Evolutionary conservation across 2,329 filamentous ascomycete species (phyloP).

Genomic region (Pseudogymnoascus verrucosus): DNA sequence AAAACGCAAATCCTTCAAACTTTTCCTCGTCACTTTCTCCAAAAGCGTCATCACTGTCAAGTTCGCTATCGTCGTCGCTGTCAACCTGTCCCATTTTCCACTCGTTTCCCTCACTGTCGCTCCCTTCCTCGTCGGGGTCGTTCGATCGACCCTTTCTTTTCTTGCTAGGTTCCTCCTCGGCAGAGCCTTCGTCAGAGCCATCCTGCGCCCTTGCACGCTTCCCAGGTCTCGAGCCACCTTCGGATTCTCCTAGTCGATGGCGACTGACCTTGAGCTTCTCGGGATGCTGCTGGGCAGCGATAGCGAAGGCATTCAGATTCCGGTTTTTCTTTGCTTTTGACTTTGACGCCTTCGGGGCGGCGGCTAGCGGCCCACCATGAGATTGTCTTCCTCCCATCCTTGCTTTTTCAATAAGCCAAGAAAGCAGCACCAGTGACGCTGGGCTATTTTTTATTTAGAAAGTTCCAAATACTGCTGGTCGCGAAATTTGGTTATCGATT

Average conservation of each 20-base stretch:
- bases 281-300: constrained; percentile 50
- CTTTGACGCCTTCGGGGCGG: constrained; percentile 31
- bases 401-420: background rate
- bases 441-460: constrained; percentile 15
- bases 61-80: constrained; percentile 58
- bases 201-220: constrained; percentile 29
- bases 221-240: constrained; percentile 34
- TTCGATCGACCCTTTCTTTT: constrained; percentile 29
- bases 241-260: constrained; percentile 48
- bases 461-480: constrained; percentile 12
- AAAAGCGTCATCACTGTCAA: constrained; percentile 66
- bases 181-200: constrained; percentile 36
- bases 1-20: constrained; percentile 60
- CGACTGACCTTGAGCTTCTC: constrained; percentile 44
- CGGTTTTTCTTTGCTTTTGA: constrained; percentile 40
- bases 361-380: constrained; percentile 24
- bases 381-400: constrained; percentile 30
- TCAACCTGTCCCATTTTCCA: constrained; percentile 60
- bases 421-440: constrained; percentile 4
- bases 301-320: constrained; percentile 49
- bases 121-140: constrained; percentile 45
- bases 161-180: constrained; percentile 27
- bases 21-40: constrained; percentile 63
- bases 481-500: constrained; percentile 10
- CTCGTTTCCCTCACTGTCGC: constrained; percentile 60